phyloP scores from a whole-genome alignment of 176 grass and related monocot genomes.

The Aegilops tauschii region DNA sequence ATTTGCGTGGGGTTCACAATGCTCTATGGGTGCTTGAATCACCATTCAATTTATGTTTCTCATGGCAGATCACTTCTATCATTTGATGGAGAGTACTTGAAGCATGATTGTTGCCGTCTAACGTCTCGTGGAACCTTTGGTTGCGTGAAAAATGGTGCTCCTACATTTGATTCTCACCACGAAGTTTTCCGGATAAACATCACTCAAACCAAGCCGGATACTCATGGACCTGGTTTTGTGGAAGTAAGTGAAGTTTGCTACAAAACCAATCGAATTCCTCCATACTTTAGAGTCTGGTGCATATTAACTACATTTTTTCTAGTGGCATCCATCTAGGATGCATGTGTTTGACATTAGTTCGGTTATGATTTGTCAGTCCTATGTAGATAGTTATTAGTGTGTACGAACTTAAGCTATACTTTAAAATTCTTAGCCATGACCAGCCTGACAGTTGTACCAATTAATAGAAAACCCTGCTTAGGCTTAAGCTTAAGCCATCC shows the following conservation, averaged over 20 bases:
- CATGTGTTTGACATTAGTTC: not conserved
- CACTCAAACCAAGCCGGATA: conserved; percentile 38
- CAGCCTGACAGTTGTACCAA: not conserved
- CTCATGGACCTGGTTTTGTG: conserved; percentile 86
- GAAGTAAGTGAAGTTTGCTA: conserved; percentile 57
- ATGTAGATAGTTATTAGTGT: not conserved
- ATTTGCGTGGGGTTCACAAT: not conserved
- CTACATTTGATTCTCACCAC: conserved; percentile 40
- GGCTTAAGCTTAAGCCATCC: not conserved
- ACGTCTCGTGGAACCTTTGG: conserved; percentile 12
- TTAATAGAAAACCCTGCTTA: conserved; percentile 6
- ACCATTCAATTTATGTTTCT: conserved; percentile 21
- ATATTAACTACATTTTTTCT: conserved; percentile 18
- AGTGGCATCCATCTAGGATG: not conserved
- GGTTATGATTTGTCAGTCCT: not conserved
- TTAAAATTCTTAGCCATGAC: not conserved
- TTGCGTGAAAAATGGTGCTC: conserved; percentile 29
- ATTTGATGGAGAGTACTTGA: conserved; percentile 89
- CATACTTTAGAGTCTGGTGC: not conserved
- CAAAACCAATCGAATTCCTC: not conserved
- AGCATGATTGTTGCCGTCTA: conserved; percentile 53
- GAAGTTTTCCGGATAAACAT: conserved; percentile 76
- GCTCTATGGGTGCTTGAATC: not conserved
- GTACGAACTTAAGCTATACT: not conserved
- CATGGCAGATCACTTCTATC: conserved; percentile 85